Conservation (phyloP, 768 basidiomycete genomes). For the Pleurotus giganteus region DNA sequence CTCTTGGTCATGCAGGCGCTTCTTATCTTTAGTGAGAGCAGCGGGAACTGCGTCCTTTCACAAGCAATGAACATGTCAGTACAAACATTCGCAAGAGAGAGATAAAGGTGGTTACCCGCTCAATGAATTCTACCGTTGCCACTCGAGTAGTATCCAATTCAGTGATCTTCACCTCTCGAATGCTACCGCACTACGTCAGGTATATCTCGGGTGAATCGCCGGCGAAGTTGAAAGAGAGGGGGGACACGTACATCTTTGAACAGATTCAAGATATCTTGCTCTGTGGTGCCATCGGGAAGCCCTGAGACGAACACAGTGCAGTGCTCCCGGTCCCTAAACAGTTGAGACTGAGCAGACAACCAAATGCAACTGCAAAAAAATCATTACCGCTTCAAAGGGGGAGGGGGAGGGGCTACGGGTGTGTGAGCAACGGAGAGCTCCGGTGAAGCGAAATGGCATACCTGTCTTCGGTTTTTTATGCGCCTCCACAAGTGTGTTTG, state of each 20-base stretch:
- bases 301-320: slow-evolving; percentile 86
- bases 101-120: slow-evolving; percentile 42
- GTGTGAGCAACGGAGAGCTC: not conserved
- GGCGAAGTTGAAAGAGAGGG: not conserved
- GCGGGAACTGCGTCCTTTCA: slow-evolving; percentile 75
- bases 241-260: slow-evolving; percentile 75
- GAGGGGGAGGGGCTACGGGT: slow-evolving; percentile 27
- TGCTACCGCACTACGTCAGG: slow-evolving; percentile 68
- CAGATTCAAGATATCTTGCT: slow-evolving; percentile 64
- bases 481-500: slow-evolving; percentile 25
- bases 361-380: slow-evolving; percentile 13
- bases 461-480: slow-evolving; percentile 60
- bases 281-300: slow-evolving; percentile 51
- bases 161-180: slow-evolving; percentile 84
- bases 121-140: slow-evolving; percentile 87
- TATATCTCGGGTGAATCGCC: slow-evolving; percentile 1
- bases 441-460: not conserved
- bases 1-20: slow-evolving; percentile 72
- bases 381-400: slow-evolving; percentile 58
- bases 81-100: not conserved
- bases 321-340: slow-evolving; percentile 87
- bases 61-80: slow-evolving; percentile 7
- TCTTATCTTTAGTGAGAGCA: slow-evolving; percentile 94
- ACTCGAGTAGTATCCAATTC: slow-evolving; percentile 55
- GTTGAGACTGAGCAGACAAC: not conserved